A percentile compares a stretch with the other conserved stretches of the same genome.
phyloP scores from a whole-genome alignment of 1,284 basidiomycete genomes.

The Papiliotrema fonsecae region DNA sequence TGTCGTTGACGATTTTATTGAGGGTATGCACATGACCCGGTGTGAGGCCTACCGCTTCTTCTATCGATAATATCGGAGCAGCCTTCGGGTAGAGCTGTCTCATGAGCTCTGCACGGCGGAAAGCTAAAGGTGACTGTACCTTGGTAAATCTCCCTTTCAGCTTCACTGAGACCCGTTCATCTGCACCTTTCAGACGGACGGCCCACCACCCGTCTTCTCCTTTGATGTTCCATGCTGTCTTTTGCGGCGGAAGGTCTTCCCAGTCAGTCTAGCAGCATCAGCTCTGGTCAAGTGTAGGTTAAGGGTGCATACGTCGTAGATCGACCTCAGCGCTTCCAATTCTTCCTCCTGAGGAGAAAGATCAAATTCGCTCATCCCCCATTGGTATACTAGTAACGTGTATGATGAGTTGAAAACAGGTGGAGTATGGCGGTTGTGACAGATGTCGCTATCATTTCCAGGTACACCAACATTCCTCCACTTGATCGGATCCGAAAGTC shows the following conservation, averaged over 20 bases:
- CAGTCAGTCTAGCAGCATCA: slow-evolving; percentile 38
- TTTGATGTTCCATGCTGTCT: slow-evolving; percentile 45
- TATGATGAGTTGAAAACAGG: not conserved
- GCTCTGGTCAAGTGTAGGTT: not conserved
- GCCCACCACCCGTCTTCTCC: slow-evolving; percentile 43
- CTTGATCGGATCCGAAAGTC: too few species aligned
- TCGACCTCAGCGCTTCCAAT: slow-evolving; percentile 42
- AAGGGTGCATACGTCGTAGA: slow-evolving; percentile 27
- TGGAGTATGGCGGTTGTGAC: too few species aligned
- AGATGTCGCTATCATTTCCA: too few species aligned
- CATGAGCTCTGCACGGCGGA: not conserved
- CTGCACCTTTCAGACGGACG: slow-evolving; percentile 33
- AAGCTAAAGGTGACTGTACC: slow-evolving; percentile 18
- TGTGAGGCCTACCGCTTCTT: slow-evolving; percentile 35
- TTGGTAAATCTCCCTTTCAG: slow-evolving; percentile 40
- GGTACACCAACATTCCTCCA: too few species aligned
- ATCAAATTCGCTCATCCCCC: not conserved
- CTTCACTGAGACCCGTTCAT: slow-evolving; percentile 34
- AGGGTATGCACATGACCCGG: slow-evolving; percentile 34
- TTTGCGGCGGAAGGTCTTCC: slow-evolving; percentile 39
- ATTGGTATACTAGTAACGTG: too few species aligned
- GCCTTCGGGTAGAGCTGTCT: slow-evolving; percentile 38
- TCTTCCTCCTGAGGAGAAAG: slow-evolving; percentile 39
- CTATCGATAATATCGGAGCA: slow-evolving; percentile 32
- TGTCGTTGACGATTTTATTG: slow-evolving; percentile 33